These are phyloP conservation scores for Begonia peltatifolia DNA, from an alignment of 306 rosid genomes.

Conservation along the genomic window DNA sequence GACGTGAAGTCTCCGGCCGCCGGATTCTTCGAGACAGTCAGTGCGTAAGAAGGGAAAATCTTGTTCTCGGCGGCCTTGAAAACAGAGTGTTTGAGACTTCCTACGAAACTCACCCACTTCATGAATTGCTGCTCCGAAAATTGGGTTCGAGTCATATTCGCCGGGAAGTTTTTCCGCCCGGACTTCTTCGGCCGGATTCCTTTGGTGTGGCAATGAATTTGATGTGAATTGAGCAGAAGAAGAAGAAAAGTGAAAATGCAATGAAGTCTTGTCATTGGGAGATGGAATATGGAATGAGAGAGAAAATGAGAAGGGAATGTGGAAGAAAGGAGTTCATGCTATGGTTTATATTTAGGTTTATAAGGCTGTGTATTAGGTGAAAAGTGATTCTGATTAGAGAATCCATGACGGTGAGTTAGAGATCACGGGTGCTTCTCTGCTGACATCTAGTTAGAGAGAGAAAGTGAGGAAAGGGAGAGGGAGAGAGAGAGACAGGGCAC, in stretches of 20 bases:
- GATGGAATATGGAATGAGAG: constrained; percentile 24
- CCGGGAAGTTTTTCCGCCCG: not conserved
- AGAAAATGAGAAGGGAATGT: not conserved
- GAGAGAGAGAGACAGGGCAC: constrained; percentile 11
- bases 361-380: constrained; percentile 16
- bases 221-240: constrained; percentile 26
- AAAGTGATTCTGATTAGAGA: constrained; percentile 41
- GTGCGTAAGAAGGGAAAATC: constrained; percentile 68
- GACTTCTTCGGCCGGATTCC: constrained; percentile 12
- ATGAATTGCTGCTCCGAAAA: constrained; percentile 67
- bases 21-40: constrained; percentile 49
- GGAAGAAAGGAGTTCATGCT: not conserved
- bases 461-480: constrained; percentile 20
- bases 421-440: constrained; percentile 66
- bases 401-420: constrained; percentile 21
- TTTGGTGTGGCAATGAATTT: constrained; percentile 42
- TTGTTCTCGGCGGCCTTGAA: constrained; percentile 60
- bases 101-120: constrained; percentile 82
- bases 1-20: constrained; percentile 48
- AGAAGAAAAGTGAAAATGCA: constrained; percentile 9
- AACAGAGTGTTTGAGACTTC: constrained; percentile 59
- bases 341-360: constrained; percentile 10
- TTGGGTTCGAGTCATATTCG: constrained; percentile 32
- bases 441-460: constrained; percentile 16
- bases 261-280: constrained; percentile 33